Evolutionary conservation across 2,329 filamentous ascomycete genomes (phyloP).

Genomic region (Aspergillus quadricinctus): DNA sequence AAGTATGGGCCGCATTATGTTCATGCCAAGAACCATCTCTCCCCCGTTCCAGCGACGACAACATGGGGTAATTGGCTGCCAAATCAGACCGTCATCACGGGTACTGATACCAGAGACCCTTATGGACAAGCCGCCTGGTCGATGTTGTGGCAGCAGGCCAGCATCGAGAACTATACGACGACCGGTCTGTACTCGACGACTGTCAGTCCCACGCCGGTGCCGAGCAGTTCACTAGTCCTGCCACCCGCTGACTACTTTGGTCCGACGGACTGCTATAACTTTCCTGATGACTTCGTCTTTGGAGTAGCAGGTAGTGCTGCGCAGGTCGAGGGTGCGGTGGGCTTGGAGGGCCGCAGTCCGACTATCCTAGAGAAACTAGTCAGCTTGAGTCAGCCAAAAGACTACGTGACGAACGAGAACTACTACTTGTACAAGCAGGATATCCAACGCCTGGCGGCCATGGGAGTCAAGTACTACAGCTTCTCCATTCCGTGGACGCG

Average conservation of each 20-base stretch:
- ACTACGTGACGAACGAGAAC: slow-evolving; percentile 49
- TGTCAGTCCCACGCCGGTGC: slow-evolving; percentile 52
- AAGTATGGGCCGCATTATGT: not conserved
- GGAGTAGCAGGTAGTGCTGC: slow-evolving; percentile 41
- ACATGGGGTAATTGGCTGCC: slow-evolving; percentile 35
- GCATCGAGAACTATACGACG: slow-evolving; percentile 29
- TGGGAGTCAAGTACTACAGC: slow-evolving; percentile 37
- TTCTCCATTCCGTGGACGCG: slow-evolving; percentile 49
- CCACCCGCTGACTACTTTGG: slow-evolving; percentile 52
- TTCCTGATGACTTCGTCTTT: slow-evolving; percentile 40
- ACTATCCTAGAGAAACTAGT: slow-evolving; percentile 37
- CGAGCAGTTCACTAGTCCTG: slow-evolving; percentile 51
- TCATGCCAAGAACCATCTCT: not conserved
- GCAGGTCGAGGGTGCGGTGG: slow-evolving; percentile 44
- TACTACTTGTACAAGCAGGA: slow-evolving; percentile 51
- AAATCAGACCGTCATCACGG: slow-evolving; percentile 21
- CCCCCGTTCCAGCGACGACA: slow-evolving; percentile 13
- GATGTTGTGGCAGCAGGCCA: slow-evolving; percentile 28
- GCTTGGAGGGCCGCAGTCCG: slow-evolving; percentile 37
- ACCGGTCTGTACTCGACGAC: slow-evolving; percentile 48
- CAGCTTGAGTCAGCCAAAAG: slow-evolving; percentile 30
- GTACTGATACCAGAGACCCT: slow-evolving; percentile 24
- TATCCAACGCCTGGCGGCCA: slow-evolving; percentile 34
- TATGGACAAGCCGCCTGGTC: slow-evolving; percentile 37
- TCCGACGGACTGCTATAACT: slow-evolving; percentile 31